Conservation (phyloP, 1,284 basidiomycete genomes). For the Fistulinella cinereoalba region DNA sequence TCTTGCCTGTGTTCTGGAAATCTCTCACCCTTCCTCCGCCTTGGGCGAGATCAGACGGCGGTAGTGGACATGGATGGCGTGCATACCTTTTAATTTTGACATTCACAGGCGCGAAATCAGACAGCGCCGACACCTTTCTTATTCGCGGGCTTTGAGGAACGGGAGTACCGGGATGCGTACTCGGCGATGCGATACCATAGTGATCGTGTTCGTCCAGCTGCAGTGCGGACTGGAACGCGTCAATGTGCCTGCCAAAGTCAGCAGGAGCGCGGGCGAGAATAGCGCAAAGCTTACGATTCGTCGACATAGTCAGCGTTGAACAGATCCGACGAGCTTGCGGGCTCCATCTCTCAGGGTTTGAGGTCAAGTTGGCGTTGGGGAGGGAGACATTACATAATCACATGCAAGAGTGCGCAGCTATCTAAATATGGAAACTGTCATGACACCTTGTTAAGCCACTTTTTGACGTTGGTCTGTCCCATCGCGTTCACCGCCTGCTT, state of each 20-base stretch:
- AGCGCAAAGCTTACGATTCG: conserved; percentile 53
- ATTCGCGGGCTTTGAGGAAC: conserved; percentile 39
- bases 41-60: conserved; percentile 18
- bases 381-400: neutral
- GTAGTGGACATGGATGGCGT: neutral
- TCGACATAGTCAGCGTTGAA: conserved; percentile 62
- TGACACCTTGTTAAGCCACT: conserved; percentile 65
- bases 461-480: conserved; percentile 68
- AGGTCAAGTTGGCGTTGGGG: neutral
- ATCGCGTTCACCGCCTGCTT: conserved; percentile 62
- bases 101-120: conserved; percentile 92
- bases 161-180: conserved; percentile 25
- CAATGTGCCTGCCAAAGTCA: conserved; percentile 57
- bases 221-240: conserved; percentile 67
- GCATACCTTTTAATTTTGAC: conserved; percentile 67
- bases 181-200: conserved; percentile 34
- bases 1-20: conserved; percentile 60
- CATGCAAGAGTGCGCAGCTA: neutral
- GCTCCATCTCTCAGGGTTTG: conserved; percentile 12
- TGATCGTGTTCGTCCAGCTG: conserved; percentile 56
- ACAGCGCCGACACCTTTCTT: conserved; percentile 82
- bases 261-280: neutral
- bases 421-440: conserved; percentile 21
- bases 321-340: conserved; percentile 3
- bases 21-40: conserved; percentile 51